A percentile compares a stretch with the other conserved stretches of the same genome.
These are phyloP conservation scores for Verticillium longisporum DNA, from an alignment of 2,329 filamentous ascomycete genomes.

Conservation along the genomic window DNA sequence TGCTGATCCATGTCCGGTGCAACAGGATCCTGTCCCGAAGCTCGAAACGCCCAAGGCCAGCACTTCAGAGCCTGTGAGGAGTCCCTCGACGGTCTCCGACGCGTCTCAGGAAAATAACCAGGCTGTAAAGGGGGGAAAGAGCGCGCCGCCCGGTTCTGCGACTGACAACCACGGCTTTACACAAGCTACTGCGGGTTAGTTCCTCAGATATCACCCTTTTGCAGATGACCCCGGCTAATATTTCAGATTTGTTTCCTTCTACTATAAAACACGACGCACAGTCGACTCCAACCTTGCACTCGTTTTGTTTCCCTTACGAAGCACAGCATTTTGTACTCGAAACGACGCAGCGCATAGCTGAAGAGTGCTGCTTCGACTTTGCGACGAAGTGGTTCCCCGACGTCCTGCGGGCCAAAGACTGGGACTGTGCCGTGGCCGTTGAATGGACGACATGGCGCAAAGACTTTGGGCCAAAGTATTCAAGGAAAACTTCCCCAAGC, in stretches of 20 bases:
- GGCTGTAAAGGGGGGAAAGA: neutral
- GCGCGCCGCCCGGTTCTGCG: no score
- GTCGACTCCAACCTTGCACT: constrained; percentile 18
- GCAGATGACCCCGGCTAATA: no score
- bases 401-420: constrained; percentile 18
- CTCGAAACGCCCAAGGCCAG: constrained; percentile 21
- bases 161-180: no score
- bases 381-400: constrained; percentile 22
- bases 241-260: no score
- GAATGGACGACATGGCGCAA: constrained; percentile 27
- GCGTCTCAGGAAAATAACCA: neutral
- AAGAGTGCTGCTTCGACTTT: constrained; percentile 32
- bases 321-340: constrained; percentile 28
- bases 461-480: constrained; percentile 10
- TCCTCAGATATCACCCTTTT: no score
- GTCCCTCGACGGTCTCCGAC: constrained; percentile 17
- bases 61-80: constrained; percentile 18
- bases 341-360: constrained; percentile 24
- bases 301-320: constrained; percentile 24
- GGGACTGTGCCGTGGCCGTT: constrained; percentile 25
- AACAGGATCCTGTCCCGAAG: constrained; percentile 16
- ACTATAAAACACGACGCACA: neutral
- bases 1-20: constrained; percentile 22
- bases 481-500: constrained; percentile 12
- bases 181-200: no score